Evolutionary conservation across 441 rosid genomes (phyloP).

Genomic region (Isatis lusitanica): DNA sequence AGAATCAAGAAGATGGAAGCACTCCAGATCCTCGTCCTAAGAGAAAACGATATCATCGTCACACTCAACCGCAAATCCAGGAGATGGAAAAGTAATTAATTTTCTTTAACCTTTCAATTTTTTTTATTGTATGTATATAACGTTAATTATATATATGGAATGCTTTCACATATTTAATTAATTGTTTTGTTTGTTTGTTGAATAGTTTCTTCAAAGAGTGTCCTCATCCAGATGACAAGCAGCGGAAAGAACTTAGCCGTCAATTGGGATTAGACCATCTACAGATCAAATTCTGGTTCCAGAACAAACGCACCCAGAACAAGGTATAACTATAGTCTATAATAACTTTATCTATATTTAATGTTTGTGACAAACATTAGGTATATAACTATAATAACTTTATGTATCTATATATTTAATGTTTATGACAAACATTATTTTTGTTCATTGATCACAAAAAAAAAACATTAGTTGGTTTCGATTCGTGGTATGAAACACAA

Average conservation of each 20-base stretch:
- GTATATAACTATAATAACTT: too few relatives aligned
- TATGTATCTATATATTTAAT: not conserved
- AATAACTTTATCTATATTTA: not conserved
- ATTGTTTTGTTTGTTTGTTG: conserved; percentile 1
- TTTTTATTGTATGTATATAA: not conserved
- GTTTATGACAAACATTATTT: not conserved
- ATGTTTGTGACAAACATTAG: too few relatives aligned
- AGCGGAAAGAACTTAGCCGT: conserved; percentile 76
- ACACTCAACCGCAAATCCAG: conserved; percentile 32
- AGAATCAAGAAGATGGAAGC: conserved; percentile 9
- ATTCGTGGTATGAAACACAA: not conserved
- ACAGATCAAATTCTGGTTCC: conserved; percentile 97
- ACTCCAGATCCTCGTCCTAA: not conserved
- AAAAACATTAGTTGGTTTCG: not conserved
- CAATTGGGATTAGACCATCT: conserved; percentile 77
- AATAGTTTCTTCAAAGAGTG: conserved; percentile 55
- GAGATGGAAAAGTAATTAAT: conserved; percentile 34
- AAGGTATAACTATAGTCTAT: conserved; percentile 51
- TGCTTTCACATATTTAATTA: not conserved
- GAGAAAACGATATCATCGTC: conserved; percentile 36
- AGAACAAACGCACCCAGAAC: conserved; percentile 94
- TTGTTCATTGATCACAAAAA: not conserved
- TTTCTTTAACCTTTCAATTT: not conserved
- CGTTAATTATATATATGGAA: not conserved
- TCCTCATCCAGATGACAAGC: conserved; percentile 97